Evolutionary conservation across 2,329 filamentous ascomycete species (phyloP), one percentile per base, ranked within the genome.

Genomic region (Penicillium sp.): DNA sequence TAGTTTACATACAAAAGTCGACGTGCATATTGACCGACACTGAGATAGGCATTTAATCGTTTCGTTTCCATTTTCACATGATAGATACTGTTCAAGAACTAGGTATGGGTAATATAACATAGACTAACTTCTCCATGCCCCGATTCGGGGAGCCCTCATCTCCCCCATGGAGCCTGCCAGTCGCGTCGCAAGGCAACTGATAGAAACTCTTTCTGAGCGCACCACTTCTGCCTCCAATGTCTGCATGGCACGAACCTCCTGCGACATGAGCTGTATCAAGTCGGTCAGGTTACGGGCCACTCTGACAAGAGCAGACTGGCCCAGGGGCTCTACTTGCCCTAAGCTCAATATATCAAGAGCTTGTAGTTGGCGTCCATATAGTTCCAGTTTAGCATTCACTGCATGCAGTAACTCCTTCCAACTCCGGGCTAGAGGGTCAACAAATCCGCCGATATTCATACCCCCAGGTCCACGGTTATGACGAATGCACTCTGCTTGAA

Each of bases 171-270:
- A 42, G 10, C 57, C 43, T 18, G 56, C 47, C 54, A 72, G 50
- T 29, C 63, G 58, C 11, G 66, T 67, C 16, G 69, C 67, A 18
- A 67, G 59, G 27, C 63, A 60, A 48, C 67, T 62, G 47, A 75
- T 64, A 62, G 64, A 69, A 35, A 61, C 53, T 44, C 65, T 67
- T 57, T 76, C 74, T n/a, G 59, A 59, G 34, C 58, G 61, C 43
- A 74, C 62, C 19, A 74, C 52, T 16, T 73, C 69, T 16, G 57
- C 41, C 47, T 76, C 74, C 40, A 74, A 67, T n/a, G 55, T 59
- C 43, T 62, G 64, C 53, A 76, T 73, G 16, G 61, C 59, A 11
- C 64, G 64, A 45, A 75, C 57, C 53, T 76, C 74, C 29, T 74
- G 68, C 4, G 67, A 50, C 73, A 76, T 75, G 23, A 70, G 60